These are phyloP conservation scores for Xylariaceae sp. DNA, from an alignment of 2,329 filamentous ascomycete genomes.

Conservation along the genomic window DNA sequence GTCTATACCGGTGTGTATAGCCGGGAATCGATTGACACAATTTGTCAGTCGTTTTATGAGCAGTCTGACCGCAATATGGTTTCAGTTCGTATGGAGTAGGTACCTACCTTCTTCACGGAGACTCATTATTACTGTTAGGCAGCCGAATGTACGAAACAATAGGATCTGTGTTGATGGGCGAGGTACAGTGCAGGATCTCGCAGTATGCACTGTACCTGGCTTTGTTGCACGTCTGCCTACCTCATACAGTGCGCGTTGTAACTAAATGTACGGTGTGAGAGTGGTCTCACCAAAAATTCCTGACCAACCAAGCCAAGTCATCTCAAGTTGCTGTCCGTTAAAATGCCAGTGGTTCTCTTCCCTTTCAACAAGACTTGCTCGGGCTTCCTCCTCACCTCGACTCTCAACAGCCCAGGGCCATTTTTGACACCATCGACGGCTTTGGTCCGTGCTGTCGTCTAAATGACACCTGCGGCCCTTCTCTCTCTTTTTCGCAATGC, in stretches of 20 bases:
- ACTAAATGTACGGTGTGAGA: not conserved
- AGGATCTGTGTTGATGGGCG: no score
- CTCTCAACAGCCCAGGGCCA: constrained; percentile 17
- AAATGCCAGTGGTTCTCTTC: not conserved
- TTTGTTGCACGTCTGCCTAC: not conserved
- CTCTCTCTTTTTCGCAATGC: constrained; percentile 53
- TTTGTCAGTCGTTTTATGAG: no score
- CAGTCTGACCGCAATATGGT: no score
- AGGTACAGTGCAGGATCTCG: no score
- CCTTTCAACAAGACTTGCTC: not conserved
- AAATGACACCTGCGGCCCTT: constrained; percentile 49
- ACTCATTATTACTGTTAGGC: no score
- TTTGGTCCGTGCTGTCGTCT: constrained; percentile 35
- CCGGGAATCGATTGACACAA: no score
- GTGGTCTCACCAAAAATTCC: not conserved
- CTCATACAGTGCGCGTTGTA: not conserved
- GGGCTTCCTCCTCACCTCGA: not conserved
- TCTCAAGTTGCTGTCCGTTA: not conserved
- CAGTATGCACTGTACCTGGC: no score
- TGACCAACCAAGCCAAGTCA: not conserved
- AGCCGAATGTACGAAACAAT: no score
- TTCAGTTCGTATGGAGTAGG: no score
- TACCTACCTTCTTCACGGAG: no score
- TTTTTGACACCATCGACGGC: constrained; percentile 24
- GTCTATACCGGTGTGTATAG: not conserved